These are phyloP conservation scores for Ogataea chonburiensis DNA, from an alignment of 805 yeast species.

Conservation along the genomic window DNA sequence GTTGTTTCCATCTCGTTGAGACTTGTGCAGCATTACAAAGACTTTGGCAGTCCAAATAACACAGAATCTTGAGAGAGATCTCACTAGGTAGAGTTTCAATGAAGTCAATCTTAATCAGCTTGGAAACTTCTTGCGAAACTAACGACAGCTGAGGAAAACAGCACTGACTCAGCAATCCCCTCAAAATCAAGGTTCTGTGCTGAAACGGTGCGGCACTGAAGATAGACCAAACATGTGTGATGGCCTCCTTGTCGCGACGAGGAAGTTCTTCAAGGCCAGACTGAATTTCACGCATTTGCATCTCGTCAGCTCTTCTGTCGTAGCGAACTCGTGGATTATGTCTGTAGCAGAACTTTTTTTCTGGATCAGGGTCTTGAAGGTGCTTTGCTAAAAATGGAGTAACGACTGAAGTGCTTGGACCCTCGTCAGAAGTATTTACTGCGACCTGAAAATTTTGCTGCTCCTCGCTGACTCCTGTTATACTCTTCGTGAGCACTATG, in stretches of 20 bases:
- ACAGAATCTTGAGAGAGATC: constrained; percentile 76
- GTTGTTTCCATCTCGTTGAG: constrained; percentile 75
- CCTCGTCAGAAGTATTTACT: constrained; percentile 7
- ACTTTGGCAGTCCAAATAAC: constrained; percentile 91
- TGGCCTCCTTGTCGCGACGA: constrained; percentile 69
- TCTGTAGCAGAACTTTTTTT: constrained; percentile 79
- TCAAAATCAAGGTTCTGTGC: constrained; percentile 72
- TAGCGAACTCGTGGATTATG: constrained; percentile 88
- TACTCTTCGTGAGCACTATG: constrained; percentile 19
- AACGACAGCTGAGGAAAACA: constrained; percentile 94
- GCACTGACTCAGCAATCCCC: constrained; percentile 84
- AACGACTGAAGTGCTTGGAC: constrained; percentile 26
- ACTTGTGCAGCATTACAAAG: constrained; percentile 94
- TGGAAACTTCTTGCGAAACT: constrained; percentile 74
- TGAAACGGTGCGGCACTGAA: constrained; percentile 72
- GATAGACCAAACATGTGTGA: constrained; percentile 79
- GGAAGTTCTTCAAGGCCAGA: constrained; percentile 55
- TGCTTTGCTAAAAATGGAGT: constrained; percentile 37
- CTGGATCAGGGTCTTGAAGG: constrained; percentile 40
- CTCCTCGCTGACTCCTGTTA: constrained; percentile 7
- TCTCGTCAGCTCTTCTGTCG: constrained; percentile 64
- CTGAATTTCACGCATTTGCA: constrained; percentile 65
- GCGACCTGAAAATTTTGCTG: neutral
- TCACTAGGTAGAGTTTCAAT: constrained; percentile 84
- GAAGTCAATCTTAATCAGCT: constrained; percentile 84